Evolutionary conservation across 2,329 filamentous ascomycete species (phyloP), one percentile per base, ranked within the genome.

Genomic region (Didymellaceae sp.): DNA sequence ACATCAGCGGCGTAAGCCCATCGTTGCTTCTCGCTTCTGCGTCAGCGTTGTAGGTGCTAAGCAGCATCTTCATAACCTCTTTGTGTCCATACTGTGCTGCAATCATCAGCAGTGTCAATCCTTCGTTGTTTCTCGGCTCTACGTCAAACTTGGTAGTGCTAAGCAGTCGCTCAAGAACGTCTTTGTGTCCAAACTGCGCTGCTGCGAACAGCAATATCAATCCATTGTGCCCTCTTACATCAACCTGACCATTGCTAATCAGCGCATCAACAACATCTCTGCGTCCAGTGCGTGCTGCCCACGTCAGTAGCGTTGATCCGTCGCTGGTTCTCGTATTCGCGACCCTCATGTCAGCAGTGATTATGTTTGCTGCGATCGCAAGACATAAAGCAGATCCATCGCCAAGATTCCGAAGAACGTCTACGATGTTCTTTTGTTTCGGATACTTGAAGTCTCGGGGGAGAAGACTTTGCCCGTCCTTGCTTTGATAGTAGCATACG

Each of bases 31-130:
- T 5, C 14, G 28, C 18, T 13, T 33, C 13, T 6, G 25, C 8
- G 5, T 42, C 13, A 18, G 28, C 39, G 1, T 20, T 14, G 1
- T 5, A n/a, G n/a, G n/a, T 24, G 7, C 7, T 18, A 4, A 54
- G 41, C 26, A 54, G 46, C 26, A 43, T 10, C 42, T 47, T 45
- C 1, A 47, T 43, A 7, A 45, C 34, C 10, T 21, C 37, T 18
- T 3, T 2, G 39, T 48, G 16, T 14, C 48, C 53, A n/a, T 38
- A 1, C n/a, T n/a, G 10, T 26, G 48, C 53, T n/a, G 44, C 44
- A n/a, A 21, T 18, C 8, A 20, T 22, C 18, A 52, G 25, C 4
- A 40, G 28, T 9, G 34, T 35, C 5, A n/a, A 9, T 25, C 39
- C 28, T 3, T 16, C 1, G n/a, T 14, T 40, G 30, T 54, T 34